Evolutionary conservation across 1,139 yeast species (phyloP).

Genomic region (Debaryomyces fabryi): DNA sequence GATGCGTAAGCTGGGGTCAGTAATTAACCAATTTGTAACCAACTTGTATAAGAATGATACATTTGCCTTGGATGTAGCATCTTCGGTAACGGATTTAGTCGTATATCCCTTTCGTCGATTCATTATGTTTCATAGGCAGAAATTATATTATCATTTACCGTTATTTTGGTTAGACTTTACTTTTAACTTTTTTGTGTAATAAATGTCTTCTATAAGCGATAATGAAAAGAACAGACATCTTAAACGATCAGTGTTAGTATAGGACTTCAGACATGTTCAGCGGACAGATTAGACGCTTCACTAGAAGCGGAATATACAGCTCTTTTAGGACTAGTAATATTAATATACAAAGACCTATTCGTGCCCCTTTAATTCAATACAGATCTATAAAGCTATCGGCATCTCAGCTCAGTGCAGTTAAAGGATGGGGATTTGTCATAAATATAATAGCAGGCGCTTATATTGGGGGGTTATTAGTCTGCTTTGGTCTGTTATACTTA

Average conservation of each 20-base stretch:
- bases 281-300: neutral
- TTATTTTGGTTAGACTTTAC: neutral
- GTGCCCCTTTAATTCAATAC: slow-evolving; percentile 3
- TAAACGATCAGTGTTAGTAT: neutral
- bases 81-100: neutral
- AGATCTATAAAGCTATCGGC: slow-evolving; percentile 18
- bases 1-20: slow-evolving; percentile 36
- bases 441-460: slow-evolving; percentile 49
- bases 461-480: slow-evolving; percentile 44
- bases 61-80: neutral
- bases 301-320: neutral
- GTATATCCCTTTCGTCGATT: neutral
- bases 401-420: slow-evolving; percentile 26
- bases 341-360: neutral
- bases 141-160: neutral
- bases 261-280: neutral
- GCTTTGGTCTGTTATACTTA: slow-evolving; percentile 43
- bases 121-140: neutral
- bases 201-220: neutral
- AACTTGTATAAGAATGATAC: slow-evolving; percentile 13
- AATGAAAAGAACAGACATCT: neutral
- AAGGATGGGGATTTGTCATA: slow-evolving; percentile 36
- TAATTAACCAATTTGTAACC: slow-evolving; percentile 47
- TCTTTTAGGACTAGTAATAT: neutral
- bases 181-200: neutral